Base-by-base conservation (phyloP, 352 stramenopile genomes). In the Phytophthora megakarya region DNA sequence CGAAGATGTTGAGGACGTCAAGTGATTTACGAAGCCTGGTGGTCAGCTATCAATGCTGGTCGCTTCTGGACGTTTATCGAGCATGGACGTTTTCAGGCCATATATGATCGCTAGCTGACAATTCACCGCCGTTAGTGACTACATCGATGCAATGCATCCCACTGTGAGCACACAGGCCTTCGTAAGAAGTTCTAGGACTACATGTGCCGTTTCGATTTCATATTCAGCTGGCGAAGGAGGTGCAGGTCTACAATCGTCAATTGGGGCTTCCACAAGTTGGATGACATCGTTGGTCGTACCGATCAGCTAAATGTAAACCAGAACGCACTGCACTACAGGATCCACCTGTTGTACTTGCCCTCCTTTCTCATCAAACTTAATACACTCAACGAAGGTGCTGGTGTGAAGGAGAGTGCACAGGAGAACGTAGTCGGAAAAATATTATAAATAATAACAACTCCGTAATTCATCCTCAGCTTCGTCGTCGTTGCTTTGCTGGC, bases 161-260 rank as follows among this genome's bases (percentile, higher is more conserved):
- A 98, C 95, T n/a, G 98, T 6, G 96, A 99, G 78, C 94, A 98
- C 61, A 84, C 94, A 65, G 93, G 98, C 65, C 81, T 99, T n/a
- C 84, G 95, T 44, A 93, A 94, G 62, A 98, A 98, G 70, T 99
- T 99, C 73, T 80, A 86, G 46, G 96, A 96, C 32, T 83, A 98
- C 95, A 99, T 67, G 96, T 98, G 16, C n/a, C n/a, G n/a, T n/a
- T 86, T 98, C 44, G 98, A 98, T 73, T 99, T 98, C 75, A 98
- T 99, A 70, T 98, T 96, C 48, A 80, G 66, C 78, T 99, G 42
- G 96, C 95, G 25, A 95, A 99, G 73, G 96, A 99, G 69, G 86
- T 99, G 56, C 81, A 81, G 42, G 75, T 78, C 45, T 88, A 88
- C 67, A 85, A 89, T 73, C 80, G 75, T 23, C 67, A 59, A 4